Evolutionary conservation across 345 rosid species (phyloP), one percentile per base, ranked within the genome.

Genomic region (Lepidium africanum): DNA sequence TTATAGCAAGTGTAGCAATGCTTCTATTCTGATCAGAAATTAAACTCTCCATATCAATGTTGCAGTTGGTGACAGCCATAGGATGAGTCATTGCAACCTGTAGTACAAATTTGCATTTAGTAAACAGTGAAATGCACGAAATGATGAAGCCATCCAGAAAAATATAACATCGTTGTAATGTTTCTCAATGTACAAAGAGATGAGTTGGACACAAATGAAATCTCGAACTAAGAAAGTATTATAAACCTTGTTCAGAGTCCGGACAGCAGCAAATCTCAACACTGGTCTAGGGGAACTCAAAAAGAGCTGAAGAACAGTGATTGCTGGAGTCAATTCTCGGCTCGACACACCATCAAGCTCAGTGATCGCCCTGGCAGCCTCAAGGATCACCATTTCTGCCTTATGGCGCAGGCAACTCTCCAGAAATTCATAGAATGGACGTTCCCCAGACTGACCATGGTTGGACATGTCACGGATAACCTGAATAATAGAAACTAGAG

Each of bases 1-100:
- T 94, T 75, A 94, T 94, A 46, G 99, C 99, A 62, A 94, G 97
- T 67, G 99, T 94, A 30, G 99, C 99, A 53, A 91, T 91, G 81
- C 96, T 94, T 86, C 99, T 86, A 68, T 94, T 94, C 80, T 93
- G 98, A 71, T 93, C 98, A 63, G 98, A 86, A 53, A 93, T 93
- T 76, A 93, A 81, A 73, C 96, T 93, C 85, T 93, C 98, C 98
- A 93, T 93, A 65, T 93, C 98, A 78, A 93, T 91, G 72, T 93
- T 93, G 90, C 99, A 94, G 87, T 86, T 94, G 69, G 97, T 89
- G 60, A 94, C 95, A 56, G 97, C 97, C 97, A 91, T 87, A 45
- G 99, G 99, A 86, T 94, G 99, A 30, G 92, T 88, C 99, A 94
- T 89, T 42, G 99, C 96, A 81, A 94, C 99, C 99, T 94, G 86